Evolutionary conservation across 768 basidiomycete species (phyloP).

Genomic region (Cytidiella melzeri): DNA sequence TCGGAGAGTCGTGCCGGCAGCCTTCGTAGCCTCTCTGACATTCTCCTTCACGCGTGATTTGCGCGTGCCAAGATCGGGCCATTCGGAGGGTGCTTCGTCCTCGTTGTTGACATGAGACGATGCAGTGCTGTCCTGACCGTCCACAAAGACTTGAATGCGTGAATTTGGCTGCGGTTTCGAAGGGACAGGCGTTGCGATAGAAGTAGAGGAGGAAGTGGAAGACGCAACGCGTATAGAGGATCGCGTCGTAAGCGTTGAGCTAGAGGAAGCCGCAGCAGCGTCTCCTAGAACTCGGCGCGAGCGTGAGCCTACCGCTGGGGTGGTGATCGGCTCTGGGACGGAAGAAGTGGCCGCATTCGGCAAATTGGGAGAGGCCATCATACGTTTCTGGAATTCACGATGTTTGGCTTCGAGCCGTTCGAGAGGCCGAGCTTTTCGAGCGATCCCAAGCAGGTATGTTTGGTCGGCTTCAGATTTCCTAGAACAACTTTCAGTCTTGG

Average conservation of each 20-base stretch:
- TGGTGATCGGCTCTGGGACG: constrained; percentile 16
- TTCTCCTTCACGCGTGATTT: constrained; percentile 79
- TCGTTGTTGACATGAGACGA: constrained; percentile 21
- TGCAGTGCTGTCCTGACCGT: constrained; percentile 48
- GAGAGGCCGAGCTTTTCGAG: constrained; percentile 72
- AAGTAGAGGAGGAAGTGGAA: constrained; percentile 12
- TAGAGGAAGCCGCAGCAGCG: constrained; percentile 29
- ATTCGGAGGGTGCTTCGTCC: constrained; percentile 36
- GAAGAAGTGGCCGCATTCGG: constrained; percentile 27
- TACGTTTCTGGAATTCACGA: constrained; percentile 86
- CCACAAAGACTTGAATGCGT: constrained; percentile 67
- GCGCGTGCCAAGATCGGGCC: constrained; percentile 72
- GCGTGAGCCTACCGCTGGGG: constrained; percentile 27
- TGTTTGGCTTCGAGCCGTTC: constrained; percentile 76
- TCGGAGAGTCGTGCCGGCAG: constrained; percentile 59
- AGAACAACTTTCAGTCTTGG: neutral
- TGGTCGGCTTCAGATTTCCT: constrained; percentile 89
- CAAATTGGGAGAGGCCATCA: constrained; percentile 53
- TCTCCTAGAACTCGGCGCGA: constrained; percentile 42
- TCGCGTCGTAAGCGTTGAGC: constrained; percentile 14
- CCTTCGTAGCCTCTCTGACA: constrained; percentile 60
- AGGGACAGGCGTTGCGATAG: constrained; percentile 22
- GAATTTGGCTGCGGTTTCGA: constrained; percentile 41
- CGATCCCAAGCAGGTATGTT: constrained; percentile 82
- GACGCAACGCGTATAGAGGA: constrained; percentile 25